Base-by-base conservation (phyloP, 768 basidiomycete genomes). In the Hygrophorus pudorinus region DNA sequence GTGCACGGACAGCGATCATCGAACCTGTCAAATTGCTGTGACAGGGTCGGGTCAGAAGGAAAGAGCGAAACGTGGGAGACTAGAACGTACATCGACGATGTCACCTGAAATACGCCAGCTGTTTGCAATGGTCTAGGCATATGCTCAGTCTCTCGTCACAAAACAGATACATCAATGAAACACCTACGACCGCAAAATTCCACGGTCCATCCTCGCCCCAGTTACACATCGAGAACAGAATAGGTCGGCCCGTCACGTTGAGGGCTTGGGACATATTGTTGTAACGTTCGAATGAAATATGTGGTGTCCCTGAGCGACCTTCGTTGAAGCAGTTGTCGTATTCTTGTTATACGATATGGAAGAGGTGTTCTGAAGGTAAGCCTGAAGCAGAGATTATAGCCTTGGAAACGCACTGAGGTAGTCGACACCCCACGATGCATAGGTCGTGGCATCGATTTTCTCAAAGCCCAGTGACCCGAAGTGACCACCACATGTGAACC, bases 161-260 rank as follows among this genome's bases (percentile, higher is more conserved):
- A 7, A 24, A 24, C 24, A 24, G 7, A 24, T 24, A 24, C 24
- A 24, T 24, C 4, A 24, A 24, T 24, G 3, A 24, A 24, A 24
- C 24, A 24, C 24, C 24, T 3, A 24, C 24, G 7, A 24, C 24
- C 24, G 24, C 24, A 24, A 24, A 24, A 24, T 24, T 24, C 24
- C 24, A 24, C 7, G 24, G 24, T 24, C 24, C 24, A 24, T 24
- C 24, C 7, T 24, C 24, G 24, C 24, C 24, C 65, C 65, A 67
- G 50, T 67, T 69, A 37, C 74, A 75, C n/a, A 75, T 63, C 6
- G 72, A 71, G 48, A 70, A 77, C 2, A 73, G 61, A 34, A 76
- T 66, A 11, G 70, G 70, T 11, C 71, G 66, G 6, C 60, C 61
- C 1, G 69, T 71, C 6, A 44, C 32, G 39, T 17, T 40, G 43